Conservation (phyloP, 495 filamentous ascomycete species). For the Penicillium cosmopolitanum region DNA sequence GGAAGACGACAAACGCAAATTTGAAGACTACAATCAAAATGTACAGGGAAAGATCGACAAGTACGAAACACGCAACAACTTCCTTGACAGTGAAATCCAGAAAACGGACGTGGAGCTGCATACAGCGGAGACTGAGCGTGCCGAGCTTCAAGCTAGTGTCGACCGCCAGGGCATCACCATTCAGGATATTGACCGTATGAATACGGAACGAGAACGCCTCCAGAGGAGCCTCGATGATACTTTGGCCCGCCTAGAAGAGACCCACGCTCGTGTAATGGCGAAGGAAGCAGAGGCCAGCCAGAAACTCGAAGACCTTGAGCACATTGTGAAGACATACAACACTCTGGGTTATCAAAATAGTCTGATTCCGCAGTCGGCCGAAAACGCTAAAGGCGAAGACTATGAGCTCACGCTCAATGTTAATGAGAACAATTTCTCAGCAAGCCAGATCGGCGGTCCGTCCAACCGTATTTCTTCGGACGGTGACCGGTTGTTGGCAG, state of each 20-base stretch:
- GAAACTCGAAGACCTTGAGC: conserved; percentile 87
- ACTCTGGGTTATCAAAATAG: conserved; percentile 90
- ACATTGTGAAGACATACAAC: conserved; percentile 86
- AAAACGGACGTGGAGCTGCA: conserved; percentile 77
- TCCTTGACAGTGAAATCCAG: conserved; percentile 77
- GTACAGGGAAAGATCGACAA: conserved; percentile 82
- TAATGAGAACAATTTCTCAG: conserved; percentile 74
- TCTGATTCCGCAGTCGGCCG: conserved; percentile 79
- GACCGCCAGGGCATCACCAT: conserved; percentile 93
- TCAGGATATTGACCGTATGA: conserved; percentile 98
- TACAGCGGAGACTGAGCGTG: conserved; percentile 77
- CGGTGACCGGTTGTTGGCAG: conserved; percentile 72
- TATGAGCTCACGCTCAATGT: conserved; percentile 81
- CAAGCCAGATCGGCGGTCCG: conserved; percentile 68
- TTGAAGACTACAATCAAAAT: conserved; percentile 84
- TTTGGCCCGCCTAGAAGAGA: conserved; percentile 72
- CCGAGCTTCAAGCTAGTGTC: conserved; percentile 78
- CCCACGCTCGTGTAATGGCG: conserved; percentile 77
- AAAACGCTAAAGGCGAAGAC: conserved; percentile 80
- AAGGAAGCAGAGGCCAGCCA: conserved; percentile 81
- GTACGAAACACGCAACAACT: conserved; percentile 73
- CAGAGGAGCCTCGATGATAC: conserved; percentile 82
- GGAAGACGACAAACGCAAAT: conserved; percentile 88
- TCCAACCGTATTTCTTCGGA: conserved; percentile 53
- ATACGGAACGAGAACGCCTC: conserved; percentile 86